Evolutionary conservation across 2,329 filamentous ascomycete genomes (phyloP).

Genomic region (Beauveria medogensis): DNA sequence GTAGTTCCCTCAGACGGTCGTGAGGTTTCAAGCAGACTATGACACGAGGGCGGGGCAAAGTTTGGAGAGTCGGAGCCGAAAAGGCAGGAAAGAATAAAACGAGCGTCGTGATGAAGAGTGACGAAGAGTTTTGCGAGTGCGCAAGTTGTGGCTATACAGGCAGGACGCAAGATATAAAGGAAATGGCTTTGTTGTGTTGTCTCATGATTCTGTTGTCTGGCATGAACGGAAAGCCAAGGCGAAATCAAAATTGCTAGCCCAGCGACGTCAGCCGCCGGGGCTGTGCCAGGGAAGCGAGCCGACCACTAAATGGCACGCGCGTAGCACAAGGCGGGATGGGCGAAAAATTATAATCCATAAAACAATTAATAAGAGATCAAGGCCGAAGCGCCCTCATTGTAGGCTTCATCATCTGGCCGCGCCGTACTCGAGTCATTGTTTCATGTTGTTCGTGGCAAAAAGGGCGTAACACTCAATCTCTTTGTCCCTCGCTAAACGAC

Average conservation of each 20-base stretch:
- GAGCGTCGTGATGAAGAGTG: neutral
- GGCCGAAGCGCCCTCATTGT: neutral
- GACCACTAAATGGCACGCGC: neutral
- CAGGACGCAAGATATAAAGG: neutral
- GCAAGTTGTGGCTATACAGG: neutral
- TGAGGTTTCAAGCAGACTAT: neutral
- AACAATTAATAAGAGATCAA: neutral
- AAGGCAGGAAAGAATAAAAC: neutral
- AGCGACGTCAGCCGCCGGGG: slow-evolving; percentile 10
- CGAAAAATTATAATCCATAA: neutral
- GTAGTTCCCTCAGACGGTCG: neutral
- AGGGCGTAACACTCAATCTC: neutral
- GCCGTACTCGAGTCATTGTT: slow-evolving; percentile 1
- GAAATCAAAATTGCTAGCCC: neutral
- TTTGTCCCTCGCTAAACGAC: neutral
- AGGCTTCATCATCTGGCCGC: neutral
- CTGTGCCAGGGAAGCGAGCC: slow-evolving; percentile 3
- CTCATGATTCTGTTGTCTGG: neutral
- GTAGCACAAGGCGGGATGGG: neutral
- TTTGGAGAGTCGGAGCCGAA: neutral
- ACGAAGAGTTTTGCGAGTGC: neutral
- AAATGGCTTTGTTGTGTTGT: neutral
- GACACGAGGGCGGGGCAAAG: neutral
- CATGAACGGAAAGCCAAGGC: neutral
- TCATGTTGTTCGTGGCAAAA: neutral